These are phyloP conservation scores for Trichothecium sympodiale DNA, from an alignment of 2,329 filamentous ascomycete genomes.

Conservation along the genomic window DNA sequence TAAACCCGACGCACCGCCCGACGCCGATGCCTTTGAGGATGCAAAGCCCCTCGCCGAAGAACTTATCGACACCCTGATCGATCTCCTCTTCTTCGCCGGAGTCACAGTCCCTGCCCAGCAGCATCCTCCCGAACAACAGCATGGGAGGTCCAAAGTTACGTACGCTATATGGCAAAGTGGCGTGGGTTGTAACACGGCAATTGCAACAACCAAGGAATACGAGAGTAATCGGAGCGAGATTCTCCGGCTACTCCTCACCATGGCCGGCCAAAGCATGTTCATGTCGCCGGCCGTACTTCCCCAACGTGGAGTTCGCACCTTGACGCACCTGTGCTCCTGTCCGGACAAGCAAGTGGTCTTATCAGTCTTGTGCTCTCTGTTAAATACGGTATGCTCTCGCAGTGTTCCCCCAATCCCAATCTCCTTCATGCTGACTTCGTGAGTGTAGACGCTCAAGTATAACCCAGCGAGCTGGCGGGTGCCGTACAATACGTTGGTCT, in stretches of 20 bases:
- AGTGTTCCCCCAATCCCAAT: no score
- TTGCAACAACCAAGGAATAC: constrained; percentile 80
- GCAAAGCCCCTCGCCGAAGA: constrained; percentile 85
- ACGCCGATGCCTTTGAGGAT: constrained; percentile 64
- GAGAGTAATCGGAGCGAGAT: constrained; percentile 92
- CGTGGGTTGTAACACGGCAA: constrained; percentile 84
- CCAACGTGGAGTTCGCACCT: constrained; percentile 67
- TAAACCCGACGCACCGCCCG: constrained; percentile 32
- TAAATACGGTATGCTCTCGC: constrained; percentile 68
- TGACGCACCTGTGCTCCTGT: constrained; percentile 83
- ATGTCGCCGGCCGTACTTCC: constrained; percentile 71
- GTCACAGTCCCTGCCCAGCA: constrained; percentile 67
- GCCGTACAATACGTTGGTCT: constrained; percentile 85
- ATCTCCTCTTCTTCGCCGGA: constrained; percentile 83
- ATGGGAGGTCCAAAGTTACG: constrained; percentile 68
- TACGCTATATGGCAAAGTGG: constrained; percentile 98
- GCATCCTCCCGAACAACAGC: constrained; percentile 20
- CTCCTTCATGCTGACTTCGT: constrained; percentile 4
- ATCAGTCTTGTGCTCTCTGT: constrained; percentile 78
- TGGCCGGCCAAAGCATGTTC: constrained; percentile 91
- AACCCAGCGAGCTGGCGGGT: constrained; percentile 91
- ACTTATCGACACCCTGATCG: constrained; percentile 78
- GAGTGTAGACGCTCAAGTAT: constrained; percentile 71
- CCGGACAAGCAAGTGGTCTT: constrained; percentile 86
- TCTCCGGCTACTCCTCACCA: constrained; percentile 69